Percentiles rank a stretch among this genome's conserved stretches.
Conservation (phyloP, 1,284 basidiomycete genomes). For the Tetrapyrgos nigripes region DNA sequence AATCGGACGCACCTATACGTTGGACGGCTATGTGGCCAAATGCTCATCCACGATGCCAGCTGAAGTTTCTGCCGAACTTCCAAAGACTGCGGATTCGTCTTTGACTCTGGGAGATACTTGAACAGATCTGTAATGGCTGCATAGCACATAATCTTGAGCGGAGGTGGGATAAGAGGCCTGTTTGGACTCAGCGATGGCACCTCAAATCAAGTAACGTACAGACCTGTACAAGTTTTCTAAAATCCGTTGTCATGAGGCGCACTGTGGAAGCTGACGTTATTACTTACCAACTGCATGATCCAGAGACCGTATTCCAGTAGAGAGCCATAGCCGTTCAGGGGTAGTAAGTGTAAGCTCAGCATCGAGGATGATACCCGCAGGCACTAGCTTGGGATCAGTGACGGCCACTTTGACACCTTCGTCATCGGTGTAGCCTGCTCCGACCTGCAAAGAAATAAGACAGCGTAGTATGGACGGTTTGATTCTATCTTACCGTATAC, state of each 20-base stretch:
- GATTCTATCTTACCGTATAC: constrained; percentile 55
- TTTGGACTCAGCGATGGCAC: constrained; percentile 63
- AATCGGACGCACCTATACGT: constrained; percentile 51
- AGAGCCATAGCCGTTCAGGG: constrained; percentile 81
- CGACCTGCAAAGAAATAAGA: constrained; percentile 42
- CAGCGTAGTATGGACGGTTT: background rate
- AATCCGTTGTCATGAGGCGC: background rate
- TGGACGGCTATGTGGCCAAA: constrained; percentile 71
- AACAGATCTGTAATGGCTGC: constrained; percentile 77
- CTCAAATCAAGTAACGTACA: background rate
- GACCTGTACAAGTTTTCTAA: background rate
- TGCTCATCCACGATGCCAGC: constrained; percentile 80
- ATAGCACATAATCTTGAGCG: constrained; percentile 69
- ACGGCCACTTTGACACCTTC: constrained; percentile 71
- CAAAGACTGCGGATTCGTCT: constrained; percentile 62
- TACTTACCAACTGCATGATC: constrained; percentile 78
- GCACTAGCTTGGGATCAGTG: constrained; percentile 59
- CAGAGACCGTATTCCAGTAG: constrained; percentile 76
- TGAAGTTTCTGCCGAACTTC: constrained; percentile 72
- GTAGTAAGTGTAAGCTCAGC: constrained; percentile 77
- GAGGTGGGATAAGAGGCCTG: constrained; percentile 59
- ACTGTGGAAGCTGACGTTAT: background rate
- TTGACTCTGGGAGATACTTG: constrained; percentile 71
- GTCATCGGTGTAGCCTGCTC: constrained; percentile 80
- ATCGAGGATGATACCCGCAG: constrained; percentile 79